Base-by-base conservation (phyloP, 495 filamentous ascomycete species). In the Aspergillus affinis region DNA sequence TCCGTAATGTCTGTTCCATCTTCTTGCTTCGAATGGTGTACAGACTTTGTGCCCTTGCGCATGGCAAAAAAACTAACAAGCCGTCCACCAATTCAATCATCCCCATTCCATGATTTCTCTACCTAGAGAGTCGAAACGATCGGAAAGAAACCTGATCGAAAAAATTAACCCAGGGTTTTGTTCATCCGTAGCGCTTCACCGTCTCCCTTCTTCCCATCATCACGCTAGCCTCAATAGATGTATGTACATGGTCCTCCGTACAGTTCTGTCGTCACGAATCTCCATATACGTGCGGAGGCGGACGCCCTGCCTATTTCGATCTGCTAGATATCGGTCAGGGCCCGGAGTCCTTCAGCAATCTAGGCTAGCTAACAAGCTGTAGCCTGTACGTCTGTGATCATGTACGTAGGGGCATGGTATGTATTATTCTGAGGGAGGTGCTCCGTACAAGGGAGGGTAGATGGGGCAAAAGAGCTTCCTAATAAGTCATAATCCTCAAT, bases 21-120 rank as follows among this genome's bases (percentile, higher is more conserved):
- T 55, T 21, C 18, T 26, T 46, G 52, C 19, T 51, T 10, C 19
- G 23, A 48, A 20, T 36, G 20, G 54, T 41, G 36, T 45, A 44
- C 36, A 58, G 51, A 50, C 6, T 54, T 47, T 54, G 53, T 56
- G 50, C 60, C 60, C 60, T 62, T 62, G 60, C 60, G 60, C 60
- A 54, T 61, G 46, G 53, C 49, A 54, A 29, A 27, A 58, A 52
- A 29, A 10, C 44, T 5, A 46, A 46, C 2, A 21, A 49, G 36
- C 36, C 13, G 15, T 15, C 13, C 36, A 41, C 36, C 36, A 17
- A 41, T 12, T 41, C 10, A 41, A 41, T 41, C 36, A 13, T 13
- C 36, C 12, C 8, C 12, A 41, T 13, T 15, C 13, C 36, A 41
- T 41, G 12, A 41, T 17, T 4, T 41, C 36, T 1, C 36, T 41